Conservation (phyloP, 2,329 filamentous ascomycete species). For the Keithomyces neogunnii region DNA sequence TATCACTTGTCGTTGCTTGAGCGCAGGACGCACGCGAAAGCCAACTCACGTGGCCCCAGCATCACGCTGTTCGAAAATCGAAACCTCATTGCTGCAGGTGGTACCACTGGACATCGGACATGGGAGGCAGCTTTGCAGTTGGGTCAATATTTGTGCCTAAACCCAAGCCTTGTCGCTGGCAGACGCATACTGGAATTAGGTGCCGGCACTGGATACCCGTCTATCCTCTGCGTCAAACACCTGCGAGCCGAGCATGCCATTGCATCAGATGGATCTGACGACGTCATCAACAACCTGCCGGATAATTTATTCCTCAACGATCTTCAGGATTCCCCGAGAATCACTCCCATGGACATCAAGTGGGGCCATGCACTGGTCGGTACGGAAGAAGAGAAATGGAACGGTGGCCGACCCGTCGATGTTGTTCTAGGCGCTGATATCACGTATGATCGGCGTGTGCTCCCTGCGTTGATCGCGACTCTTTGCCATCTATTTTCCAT, state of each 20-base stretch:
- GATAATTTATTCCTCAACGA: constrained; percentile 63
- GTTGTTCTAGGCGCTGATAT: constrained; percentile 69
- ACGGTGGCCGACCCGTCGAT: constrained; percentile 41
- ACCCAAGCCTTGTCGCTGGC: constrained; percentile 34
- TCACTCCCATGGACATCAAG: constrained; percentile 47
- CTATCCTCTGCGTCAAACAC: constrained; percentile 63
- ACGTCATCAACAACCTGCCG: constrained; percentile 58
- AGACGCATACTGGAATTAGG: constrained; percentile 64
- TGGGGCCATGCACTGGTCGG: constrained; percentile 56
- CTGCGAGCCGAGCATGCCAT: constrained; percentile 51
- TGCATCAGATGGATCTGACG: constrained; percentile 66
- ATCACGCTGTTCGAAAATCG: constrained; percentile 64
- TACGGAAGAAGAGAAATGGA: constrained; percentile 47
- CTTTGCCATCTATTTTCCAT: constrained; percentile 52
- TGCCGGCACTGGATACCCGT: constrained; percentile 67
- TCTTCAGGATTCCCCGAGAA: constrained; percentile 38
- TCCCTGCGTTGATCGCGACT: constrained; percentile 57
- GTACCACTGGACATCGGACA: constrained; percentile 69
- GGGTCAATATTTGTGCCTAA: constrained; percentile 55
- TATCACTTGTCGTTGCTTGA: constrained; percentile 44
- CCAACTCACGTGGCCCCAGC: constrained; percentile 5
- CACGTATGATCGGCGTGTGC: constrained; percentile 61
- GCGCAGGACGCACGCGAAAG: constrained; percentile 1
- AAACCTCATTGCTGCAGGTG: constrained; percentile 58
- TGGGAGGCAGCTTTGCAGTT: constrained; percentile 76